Evolutionary conservation across 2,329 filamentous ascomycete genomes (phyloP).

Genomic region (Calycina herbarum): DNA sequence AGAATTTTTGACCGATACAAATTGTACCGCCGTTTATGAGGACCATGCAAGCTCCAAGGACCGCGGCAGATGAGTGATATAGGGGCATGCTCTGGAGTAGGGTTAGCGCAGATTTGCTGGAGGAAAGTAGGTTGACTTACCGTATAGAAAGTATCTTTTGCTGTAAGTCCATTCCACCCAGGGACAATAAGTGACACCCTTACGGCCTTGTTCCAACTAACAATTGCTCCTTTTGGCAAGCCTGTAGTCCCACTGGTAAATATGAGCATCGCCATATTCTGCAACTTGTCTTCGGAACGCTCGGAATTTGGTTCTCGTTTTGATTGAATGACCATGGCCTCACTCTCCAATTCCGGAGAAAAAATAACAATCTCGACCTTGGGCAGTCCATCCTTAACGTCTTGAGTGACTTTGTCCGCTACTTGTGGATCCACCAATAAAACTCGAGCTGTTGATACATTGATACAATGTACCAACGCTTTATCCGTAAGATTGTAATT

Average conservation of each 20-base stretch:
- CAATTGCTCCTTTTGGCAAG: slow-evolving; percentile 75
- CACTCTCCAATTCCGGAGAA: slow-evolving; percentile 54
- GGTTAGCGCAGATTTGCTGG: slow-evolving; percentile 24
- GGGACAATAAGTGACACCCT: slow-evolving; percentile 53
- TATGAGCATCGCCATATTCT: slow-evolving; percentile 70
- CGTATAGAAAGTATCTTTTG: slow-evolving; percentile 72
- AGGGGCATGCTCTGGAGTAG: slow-evolving; percentile 76
- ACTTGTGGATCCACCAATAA: slow-evolving; percentile 68
- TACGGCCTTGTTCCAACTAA: slow-evolving; percentile 69
- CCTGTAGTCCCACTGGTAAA: slow-evolving; percentile 87
- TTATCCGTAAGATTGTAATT: slow-evolving; percentile 80
- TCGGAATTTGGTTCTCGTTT: slow-evolving; percentile 58
- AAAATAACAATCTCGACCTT: slow-evolving; percentile 62
- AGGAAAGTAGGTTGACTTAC: slow-evolving; percentile 44
- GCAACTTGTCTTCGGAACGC: slow-evolving; percentile 50
- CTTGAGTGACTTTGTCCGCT: slow-evolving; percentile 55
- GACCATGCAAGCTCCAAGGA: slow-evolving; percentile 66
- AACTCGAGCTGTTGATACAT: slow-evolving; percentile 64
- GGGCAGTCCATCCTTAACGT: slow-evolving; percentile 52
- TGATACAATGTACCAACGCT: slow-evolving; percentile 72
- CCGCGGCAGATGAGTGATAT: slow-evolving; percentile 77
- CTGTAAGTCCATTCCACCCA: slow-evolving; percentile 57
- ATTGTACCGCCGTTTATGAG: slow-evolving; percentile 64
- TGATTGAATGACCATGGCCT: slow-evolving; percentile 52
- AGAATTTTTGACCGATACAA: slow-evolving; percentile 76